Percentiles rank a stretch among this genome's conserved stretches.
These are phyloP conservation scores for Aspergillus incahuasiensis DNA, from an alignment of 495 filamentous ascomycete genomes.

Conservation along the genomic window DNA sequence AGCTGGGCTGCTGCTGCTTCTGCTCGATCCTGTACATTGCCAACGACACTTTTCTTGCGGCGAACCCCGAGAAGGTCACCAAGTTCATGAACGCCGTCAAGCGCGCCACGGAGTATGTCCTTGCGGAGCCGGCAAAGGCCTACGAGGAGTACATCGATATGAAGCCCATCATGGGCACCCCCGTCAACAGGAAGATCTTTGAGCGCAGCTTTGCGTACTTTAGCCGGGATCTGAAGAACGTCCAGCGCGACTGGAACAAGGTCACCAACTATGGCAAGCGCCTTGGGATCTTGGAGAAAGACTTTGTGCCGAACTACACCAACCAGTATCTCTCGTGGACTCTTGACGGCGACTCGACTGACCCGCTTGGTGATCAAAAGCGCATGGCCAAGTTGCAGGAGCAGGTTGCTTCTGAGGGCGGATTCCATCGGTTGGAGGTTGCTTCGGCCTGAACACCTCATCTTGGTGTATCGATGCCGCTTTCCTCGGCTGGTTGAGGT, in stretches of 20 bases:
- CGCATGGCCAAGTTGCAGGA: conserved; percentile 58
- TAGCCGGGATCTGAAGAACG: conserved; percentile 66
- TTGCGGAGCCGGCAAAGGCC: conserved; percentile 51
- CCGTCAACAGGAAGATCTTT: conserved; percentile 67
- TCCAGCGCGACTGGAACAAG: conserved; percentile 63
- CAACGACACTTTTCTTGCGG: conserved; percentile 58
- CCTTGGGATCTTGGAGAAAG: conserved; percentile 52
- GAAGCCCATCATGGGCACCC: conserved; percentile 61
- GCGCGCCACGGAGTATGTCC: conserved; percentile 61
- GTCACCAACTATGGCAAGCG: conserved; percentile 66
- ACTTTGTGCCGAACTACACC: conserved; percentile 63
- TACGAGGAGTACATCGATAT: conserved; percentile 62
- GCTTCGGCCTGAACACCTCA: conserved; percentile 23
- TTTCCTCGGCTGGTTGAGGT: too few species aligned
- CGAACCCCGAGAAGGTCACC: conserved; percentile 53
- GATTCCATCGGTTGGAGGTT: conserved; percentile 38
- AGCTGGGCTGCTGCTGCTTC: conserved; percentile 72
- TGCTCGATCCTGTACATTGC: conserved; percentile 69
- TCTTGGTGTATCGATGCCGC: too few species aligned
- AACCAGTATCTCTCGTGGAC: conserved; percentile 59
- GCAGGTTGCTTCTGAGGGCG: conserved; percentile 48
- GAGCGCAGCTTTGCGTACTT: conserved; percentile 69
- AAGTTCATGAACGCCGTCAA: conserved; percentile 63
- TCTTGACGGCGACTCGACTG: conserved; percentile 54
- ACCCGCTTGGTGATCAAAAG: conserved; percentile 64